Percentiles rank a stretch among this genome's conserved stretches.
These are phyloP conservation scores for Ormosia emarginata DNA, from an alignment of 306 rosid genomes.

Conservation along the genomic window DNA sequence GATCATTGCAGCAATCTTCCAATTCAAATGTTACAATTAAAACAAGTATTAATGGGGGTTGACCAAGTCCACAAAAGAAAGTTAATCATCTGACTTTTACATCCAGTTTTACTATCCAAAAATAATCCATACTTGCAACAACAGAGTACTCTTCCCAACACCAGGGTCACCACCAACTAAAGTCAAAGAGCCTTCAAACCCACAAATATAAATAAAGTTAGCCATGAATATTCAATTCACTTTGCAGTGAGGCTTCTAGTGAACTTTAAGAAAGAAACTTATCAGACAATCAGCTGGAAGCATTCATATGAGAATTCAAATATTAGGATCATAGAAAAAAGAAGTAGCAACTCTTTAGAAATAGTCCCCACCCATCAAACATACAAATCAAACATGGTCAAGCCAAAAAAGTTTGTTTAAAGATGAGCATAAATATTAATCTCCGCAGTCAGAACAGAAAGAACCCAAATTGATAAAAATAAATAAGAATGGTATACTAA, in stretches of 20 bases:
- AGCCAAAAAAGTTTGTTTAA: not conserved
- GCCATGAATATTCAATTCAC: not conserved
- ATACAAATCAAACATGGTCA: not conserved
- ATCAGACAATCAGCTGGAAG: constrained; percentile 9
- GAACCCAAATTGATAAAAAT: not conserved
- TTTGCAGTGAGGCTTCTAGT: not conserved
- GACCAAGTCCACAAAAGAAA: not conserved
- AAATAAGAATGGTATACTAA: not conserved
- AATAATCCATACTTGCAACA: constrained; percentile 63
- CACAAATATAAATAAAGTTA: constrained; percentile 30
- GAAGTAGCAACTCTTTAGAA: not conserved
- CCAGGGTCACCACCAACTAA: constrained; percentile 98
- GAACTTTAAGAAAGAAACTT: not conserved
- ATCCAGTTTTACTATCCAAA: constrained; percentile 9
- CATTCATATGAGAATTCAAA: constrained; percentile 7
- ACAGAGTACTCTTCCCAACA: constrained; percentile 91
- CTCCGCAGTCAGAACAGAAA: not conserved
- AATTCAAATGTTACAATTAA: constrained; percentile 19
- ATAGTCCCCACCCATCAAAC: not conserved
- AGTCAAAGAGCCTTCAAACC: constrained; percentile 75
- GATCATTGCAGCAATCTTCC: constrained; percentile 75
- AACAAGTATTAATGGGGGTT: not conserved
- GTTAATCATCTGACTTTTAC: not conserved
- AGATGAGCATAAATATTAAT: not conserved
- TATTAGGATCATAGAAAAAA: not conserved